Base-by-base conservation (phyloP, 2,329 filamentous ascomycete genomes). In the Falciphora oryzae region DNA sequence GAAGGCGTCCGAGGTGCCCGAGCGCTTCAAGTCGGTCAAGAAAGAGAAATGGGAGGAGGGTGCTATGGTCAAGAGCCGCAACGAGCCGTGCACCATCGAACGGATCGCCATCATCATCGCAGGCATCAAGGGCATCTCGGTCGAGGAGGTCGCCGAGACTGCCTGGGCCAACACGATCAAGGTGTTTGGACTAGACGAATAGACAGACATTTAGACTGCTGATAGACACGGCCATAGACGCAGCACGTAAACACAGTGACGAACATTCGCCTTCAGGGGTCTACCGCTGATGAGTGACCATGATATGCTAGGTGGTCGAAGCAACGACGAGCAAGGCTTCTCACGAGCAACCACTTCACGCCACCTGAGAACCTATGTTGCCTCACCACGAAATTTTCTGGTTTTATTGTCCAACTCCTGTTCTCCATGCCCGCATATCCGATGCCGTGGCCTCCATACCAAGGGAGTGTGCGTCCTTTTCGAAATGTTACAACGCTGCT, bases 41-140 rank as follows among this genome's bases (percentile, higher is more conserved):
- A 98, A 97, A 79, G 95, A 99, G 79, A 96, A 91, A 75, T 99
- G 93, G 89, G 85, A 86, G 59, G 87, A 91, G 71, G 94, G 93
- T 0, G 83, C 83, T 57, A 94, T 97, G 91, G 85, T 99, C 63
- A 99, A 98, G 78, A 92, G 94, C 0, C 86, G 95, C 66, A 99
- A 99, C 73, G 95, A 99, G 77, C 92, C 94, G 13, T 93, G 90
- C 70, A 89, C 85, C 63, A 97, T 99, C 69, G 87, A 89, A 68
- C 87, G 89, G 63, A 91, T 99, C 18, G 95, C 92, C n/a, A 88
- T 89, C 75, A 91, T 94, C 63, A 88, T 99, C 68, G 94, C 95
- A 1, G 87, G 84, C 57, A 89, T 98, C 68, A 97, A 97, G 76
- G 91, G 85, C 0, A 81, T 97, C 4, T 77, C 83, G 4, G 83